These are phyloP conservation scores for Tricholoma sp. DNA, from an alignment of 768 basidiomycete genomes.

Conservation along the genomic window DNA sequence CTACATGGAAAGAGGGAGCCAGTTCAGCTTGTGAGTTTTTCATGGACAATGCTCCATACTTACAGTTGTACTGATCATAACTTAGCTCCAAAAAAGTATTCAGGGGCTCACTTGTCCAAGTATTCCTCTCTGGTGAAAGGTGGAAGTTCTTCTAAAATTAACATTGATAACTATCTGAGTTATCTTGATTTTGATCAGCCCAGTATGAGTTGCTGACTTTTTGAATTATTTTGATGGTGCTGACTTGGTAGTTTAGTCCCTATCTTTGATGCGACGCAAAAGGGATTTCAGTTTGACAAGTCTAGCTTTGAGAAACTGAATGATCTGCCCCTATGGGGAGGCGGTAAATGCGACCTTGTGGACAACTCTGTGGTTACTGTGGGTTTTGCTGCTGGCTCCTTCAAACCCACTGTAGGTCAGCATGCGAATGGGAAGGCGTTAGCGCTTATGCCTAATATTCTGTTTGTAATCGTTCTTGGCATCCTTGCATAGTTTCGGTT, in stretches of 20 bases:
- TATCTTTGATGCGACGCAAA: neutral
- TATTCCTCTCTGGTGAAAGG: neutral
- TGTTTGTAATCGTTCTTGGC: neutral
- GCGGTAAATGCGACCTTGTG: neutral
- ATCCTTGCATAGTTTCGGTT: neutral
- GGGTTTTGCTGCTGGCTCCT: neutral
- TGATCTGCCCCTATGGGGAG: neutral
- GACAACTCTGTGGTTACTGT: neutral
- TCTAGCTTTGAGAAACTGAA: neutral
- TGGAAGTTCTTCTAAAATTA: neutral
- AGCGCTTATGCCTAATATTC: neutral
- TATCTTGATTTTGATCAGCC: neutral
- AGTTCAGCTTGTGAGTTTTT: neutral
- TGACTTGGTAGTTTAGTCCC: neutral
- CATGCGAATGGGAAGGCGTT: neutral
- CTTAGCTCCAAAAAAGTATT: neutral
- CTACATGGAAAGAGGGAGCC: neutral
- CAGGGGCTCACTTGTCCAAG: neutral
- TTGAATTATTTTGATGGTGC: neutral
- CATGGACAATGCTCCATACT: neutral
- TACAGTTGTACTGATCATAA: neutral
- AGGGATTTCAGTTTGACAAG: neutral
- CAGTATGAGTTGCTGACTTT: neutral
- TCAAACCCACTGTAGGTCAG: neutral
- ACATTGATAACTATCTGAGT: neutral